Percentiles rank a stretch among this genome's conserved stretches.
Evolutionary conservation across 2,329 filamentous ascomycete species (phyloP).

Genomic region (Xylaria sp.): DNA sequence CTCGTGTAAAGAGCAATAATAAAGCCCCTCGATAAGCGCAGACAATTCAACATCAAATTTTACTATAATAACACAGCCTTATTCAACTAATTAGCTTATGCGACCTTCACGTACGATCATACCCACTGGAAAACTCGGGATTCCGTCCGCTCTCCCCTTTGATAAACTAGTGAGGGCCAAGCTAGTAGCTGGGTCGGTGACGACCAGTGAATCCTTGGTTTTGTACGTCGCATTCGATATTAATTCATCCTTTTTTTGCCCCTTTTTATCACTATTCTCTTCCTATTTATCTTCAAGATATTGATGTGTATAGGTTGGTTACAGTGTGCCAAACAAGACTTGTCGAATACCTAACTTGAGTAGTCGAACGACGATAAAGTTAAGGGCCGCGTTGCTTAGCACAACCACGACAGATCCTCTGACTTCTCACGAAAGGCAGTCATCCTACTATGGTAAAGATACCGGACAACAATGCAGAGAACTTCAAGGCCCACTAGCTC

Average conservation of each 20-base stretch:
- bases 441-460: neutral
- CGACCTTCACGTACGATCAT: constrained; percentile 1
- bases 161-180: neutral
- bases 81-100: neutral
- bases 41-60: neutral
- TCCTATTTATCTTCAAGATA: neutral
- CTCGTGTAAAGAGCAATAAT: neutral
- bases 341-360: neutral
- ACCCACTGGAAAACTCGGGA: constrained; percentile 10
- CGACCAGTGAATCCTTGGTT: constrained; percentile 4
- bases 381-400: neutral
- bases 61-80: neutral
- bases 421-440: neutral
- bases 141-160: neutral
- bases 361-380: neutral
- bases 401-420: neutral
- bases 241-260: too few relatives aligned
- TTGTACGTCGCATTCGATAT: neutral
- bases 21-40: neutral
- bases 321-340: neutral
- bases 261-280: neutral
- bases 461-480: neutral
- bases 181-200: neutral
- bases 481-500: neutral
- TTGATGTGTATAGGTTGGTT: neutral